Base-by-base conservation (phyloP, 2,329 filamentous ascomycete species). In the Dactylellina haptotyla region DNA sequence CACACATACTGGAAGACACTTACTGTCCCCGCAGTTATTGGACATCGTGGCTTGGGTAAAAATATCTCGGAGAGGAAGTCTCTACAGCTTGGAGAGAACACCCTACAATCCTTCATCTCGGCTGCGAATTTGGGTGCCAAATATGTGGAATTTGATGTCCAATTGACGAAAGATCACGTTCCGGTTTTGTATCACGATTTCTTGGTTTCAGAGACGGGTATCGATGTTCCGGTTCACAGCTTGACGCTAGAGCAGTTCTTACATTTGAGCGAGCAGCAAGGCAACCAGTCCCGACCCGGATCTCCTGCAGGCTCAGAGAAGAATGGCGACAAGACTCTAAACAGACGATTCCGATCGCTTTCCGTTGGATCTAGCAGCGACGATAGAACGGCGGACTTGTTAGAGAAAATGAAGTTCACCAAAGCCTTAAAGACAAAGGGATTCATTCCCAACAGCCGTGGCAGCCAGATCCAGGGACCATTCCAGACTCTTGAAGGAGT, bases 171-270 rank as follows among this genome's bases (percentile, higher is more conserved):
- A 79, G 95, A 99, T 79, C 93, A 96, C 78, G 93, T 99, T 1
- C 95, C 95, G 0, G 94, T 99, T 76, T 97, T 99, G 78, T 99
- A 99, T 80, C 95, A 99, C 80, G 95, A 99, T 81, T 99, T 99
- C 79, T 85, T 98, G 12, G 95, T 99, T 80, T 97, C 93, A 79
- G 95, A 99, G 82, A 98, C 95, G 0, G 95, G 96, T 8, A 95
- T 97, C 61, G 95, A 99, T 79, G 95, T 95, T 0, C 95, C 95
- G 0, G 94, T 99, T 1, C 95, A 99, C 80, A 96, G 92, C 0
- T 84, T 99, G 75, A 99, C 95, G 0, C 83, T 98, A 2, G 94
- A 99, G 79, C 95, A 97, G 77, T 51, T 76, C 48, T 41, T 73
- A n/a, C 69, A 73, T 34, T 41, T 73, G 8, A 73, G 69, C 43